Evolutionary conservation across 163 green algal genomes (phyloP), one percentile per base, ranked within the genome.

Genomic region (Volvox carteri): DNA sequence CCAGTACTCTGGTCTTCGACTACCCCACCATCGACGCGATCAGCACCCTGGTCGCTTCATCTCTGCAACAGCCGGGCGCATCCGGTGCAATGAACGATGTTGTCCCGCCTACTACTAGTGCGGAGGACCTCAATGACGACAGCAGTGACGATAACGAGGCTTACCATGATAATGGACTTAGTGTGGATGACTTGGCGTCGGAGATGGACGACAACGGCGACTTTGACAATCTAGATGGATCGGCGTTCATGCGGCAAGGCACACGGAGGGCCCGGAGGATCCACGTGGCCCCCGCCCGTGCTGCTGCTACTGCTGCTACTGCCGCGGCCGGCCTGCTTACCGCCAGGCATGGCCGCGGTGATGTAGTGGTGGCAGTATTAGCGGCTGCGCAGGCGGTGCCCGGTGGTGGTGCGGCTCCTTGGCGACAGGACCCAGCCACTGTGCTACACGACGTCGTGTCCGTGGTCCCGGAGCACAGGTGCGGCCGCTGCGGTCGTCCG

Each of bases 1-100:
- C 96, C 2, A 78, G 77, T 62, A 98, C 96, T 5, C 89, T 98
- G 21, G 91, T 97, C 2, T 98, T 98, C 87, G 97, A 99, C 90
- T 98, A 98, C 88, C 96, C 96, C 1, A 95, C 94, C 4, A 76
- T 96, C 2, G 85, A 76, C 21, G 93, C 94, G 19, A 95, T 97
- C 72, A 84, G 76, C n/a, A 28, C 79, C 23, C 91, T 92, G n/a
- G 28, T 68, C 19, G n/a, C 25, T 7, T 25, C 33, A 9, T 54
- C n/a, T 58, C 50, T 35, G 46, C 74, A 77, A 33, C 52, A 54
- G 19, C 60, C 35, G 8, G 5, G 7, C 19, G 5, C 54, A 4
- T 65, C 4, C 54, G n/a, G n/a, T n/a, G n/a, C n/a, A n/a, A n/a
- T n/a, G n/a, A n/a, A n/a, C n/a, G n/a, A n/a, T n/a, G n/a, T n/a